Conservation (phyloP, 2,329 filamentous ascomycete species). For the Venturia pyrina region DNA sequence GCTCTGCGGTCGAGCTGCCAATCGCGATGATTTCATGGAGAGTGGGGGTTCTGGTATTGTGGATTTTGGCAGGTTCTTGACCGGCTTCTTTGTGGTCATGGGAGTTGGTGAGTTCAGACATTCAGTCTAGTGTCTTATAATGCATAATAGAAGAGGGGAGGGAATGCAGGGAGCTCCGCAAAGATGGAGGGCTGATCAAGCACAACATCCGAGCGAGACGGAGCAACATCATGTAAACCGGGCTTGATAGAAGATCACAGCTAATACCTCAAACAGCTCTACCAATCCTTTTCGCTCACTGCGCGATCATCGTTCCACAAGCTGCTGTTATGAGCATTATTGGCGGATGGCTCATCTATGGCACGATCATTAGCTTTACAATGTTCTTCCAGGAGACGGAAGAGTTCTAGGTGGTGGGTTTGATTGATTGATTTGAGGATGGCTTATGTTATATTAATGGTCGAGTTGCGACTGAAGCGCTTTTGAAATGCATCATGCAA, state of each 20-base stretch:
- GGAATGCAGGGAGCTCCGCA: no score
- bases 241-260: neutral
- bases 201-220: no score
- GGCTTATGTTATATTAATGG: neutral
- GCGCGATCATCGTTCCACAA: slow-evolving; percentile 66
- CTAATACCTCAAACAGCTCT: slow-evolving; percentile 49
- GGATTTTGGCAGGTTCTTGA: slow-evolving; percentile 88
- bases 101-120: slow-evolving; percentile 65
- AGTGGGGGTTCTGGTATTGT: slow-evolving; percentile 71
- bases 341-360: slow-evolving; percentile 89
- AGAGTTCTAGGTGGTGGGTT: slow-evolving; percentile 56
- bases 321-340: slow-evolving; percentile 94
- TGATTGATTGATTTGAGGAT: neutral
- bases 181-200: neutral
- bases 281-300: slow-evolving; percentile 79
- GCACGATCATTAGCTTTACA: slow-evolving; percentile 94
- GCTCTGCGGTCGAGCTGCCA: slow-evolving; percentile 80
- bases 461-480: neutral
- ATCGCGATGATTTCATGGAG: slow-evolving; percentile 93
- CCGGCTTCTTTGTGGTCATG: slow-evolving; percentile 94
- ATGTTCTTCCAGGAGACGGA: slow-evolving; percentile 98
- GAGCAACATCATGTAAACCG: neutral
- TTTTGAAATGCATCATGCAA: neutral
- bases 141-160: neutral
- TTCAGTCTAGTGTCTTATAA: no score